Evolutionary conservation across 2,329 filamentous ascomycete species (phyloP).

Genomic region (Boeremia exigua): DNA sequence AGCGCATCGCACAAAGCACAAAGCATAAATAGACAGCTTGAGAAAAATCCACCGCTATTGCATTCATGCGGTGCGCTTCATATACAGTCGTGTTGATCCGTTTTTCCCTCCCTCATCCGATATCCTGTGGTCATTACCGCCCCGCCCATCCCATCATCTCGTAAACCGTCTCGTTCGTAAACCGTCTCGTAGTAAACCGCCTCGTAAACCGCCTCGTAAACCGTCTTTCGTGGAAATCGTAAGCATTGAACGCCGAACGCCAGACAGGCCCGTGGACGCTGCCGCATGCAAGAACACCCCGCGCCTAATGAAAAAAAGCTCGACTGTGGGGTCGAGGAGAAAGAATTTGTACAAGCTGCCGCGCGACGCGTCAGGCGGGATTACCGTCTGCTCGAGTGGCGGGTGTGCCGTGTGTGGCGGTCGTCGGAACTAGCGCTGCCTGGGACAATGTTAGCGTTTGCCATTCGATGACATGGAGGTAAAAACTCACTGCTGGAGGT

Average conservation of each 20-base stretch:
- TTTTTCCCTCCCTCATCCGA: no score
- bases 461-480: not conserved
- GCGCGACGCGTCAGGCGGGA: not conserved
- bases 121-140: not conserved
- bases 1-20: no score
- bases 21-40: no score
- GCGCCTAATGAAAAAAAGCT: not conserved
- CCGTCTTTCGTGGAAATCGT: slow-evolving; percentile 9
- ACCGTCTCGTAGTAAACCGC: no score
- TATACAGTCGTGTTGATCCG: no score
- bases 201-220: not conserved
- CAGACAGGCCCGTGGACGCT: slow-evolving; percentile 16
- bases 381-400: slow-evolving; percentile 33
- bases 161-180: not conserved
- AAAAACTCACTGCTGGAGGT: slow-evolving; percentile 55
- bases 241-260: slow-evolving; percentile 21
- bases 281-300: slow-evolving; percentile 11
- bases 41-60: no score
- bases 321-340: slow-evolving; percentile 8
- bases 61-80: no score
- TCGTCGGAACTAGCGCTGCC: slow-evolving; percentile 54
- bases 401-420: slow-evolving; percentile 49
- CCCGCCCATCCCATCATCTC: not conserved
- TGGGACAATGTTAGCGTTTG: slow-evolving; percentile 32
- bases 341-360: slow-evolving; percentile 1